These are phyloP conservation scores for Maudiozyma humilis DNA, from an alignment of 1,139 yeast species.

Conservation along the genomic window DNA sequence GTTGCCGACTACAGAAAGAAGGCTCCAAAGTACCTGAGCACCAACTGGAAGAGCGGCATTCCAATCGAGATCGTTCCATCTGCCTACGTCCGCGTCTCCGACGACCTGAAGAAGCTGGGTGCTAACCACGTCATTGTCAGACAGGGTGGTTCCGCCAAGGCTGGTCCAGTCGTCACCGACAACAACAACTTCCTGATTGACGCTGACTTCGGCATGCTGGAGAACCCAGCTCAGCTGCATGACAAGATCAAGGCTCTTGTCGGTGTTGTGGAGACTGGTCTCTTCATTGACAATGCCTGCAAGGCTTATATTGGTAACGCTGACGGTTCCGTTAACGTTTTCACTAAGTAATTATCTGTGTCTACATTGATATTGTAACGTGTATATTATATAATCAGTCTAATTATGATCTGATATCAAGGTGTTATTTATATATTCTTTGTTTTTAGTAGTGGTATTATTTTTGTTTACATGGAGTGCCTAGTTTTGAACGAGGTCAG, in stretches of 20 bases:
- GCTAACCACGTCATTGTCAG: conserved; percentile 50
- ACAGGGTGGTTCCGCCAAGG: conserved; percentile 85
- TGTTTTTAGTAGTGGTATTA: too few relatives aligned
- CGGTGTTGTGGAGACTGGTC: conserved; percentile 96
- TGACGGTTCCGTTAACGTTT: conserved; percentile 49
- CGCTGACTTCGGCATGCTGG: conserved; percentile 80
- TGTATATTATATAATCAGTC: neutral
- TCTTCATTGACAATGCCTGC: conserved; percentile 62
- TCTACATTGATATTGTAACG: neutral
- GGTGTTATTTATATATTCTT: too few relatives aligned
- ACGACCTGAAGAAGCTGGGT: conserved; percentile 55
- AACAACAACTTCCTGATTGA: conserved; percentile 90
- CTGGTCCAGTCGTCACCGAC: conserved; percentile 97
- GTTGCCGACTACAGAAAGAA: conserved; percentile 91
- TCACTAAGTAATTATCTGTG: conserved; percentile 16
- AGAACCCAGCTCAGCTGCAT: conserved; percentile 55
- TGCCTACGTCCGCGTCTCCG: conserved; percentile 68
- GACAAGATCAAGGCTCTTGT: conserved; percentile 60
- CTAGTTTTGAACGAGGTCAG: too few relatives aligned
- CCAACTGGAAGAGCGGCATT: conserved; percentile 80
- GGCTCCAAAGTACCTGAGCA: conserved; percentile 58
- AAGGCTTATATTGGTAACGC: conserved; percentile 85
- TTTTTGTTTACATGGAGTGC: neutral
- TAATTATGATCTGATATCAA: too few relatives aligned
- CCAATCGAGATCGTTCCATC: conserved; percentile 94